Evolutionary conservation across 1,284 basidiomycete genomes (phyloP), one percentile per base, ranked within the genome.

Genomic region (Somion occarium): DNA sequence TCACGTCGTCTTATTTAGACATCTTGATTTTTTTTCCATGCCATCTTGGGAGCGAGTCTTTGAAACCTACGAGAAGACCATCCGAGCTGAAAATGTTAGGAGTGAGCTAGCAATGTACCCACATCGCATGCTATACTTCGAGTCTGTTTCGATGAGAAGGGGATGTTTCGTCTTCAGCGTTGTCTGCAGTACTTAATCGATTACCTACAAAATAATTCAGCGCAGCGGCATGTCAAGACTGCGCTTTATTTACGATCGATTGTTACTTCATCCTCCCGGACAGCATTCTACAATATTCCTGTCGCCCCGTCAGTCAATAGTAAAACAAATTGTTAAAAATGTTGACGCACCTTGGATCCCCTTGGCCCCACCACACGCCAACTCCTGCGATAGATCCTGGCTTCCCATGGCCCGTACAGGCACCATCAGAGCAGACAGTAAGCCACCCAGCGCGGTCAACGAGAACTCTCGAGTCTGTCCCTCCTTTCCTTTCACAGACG

Each of bases 211-310:
- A 22, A 3, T 15, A 19, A 3, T 44, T n/a, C 18, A 19, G 30
- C 37, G 30, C 38, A n/a, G n/a, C 18, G 38, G n/a, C 12, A 11
- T 88, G 91, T 56, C 15, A 34, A 7, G 30, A 90, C n/a, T n/a
- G n/a, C 83, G 24, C 44, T 13, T 19, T 18, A 95, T 73, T 64
- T 95, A 93, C 2, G 91, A 92, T 12, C 90, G 75, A 56, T 95
- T 94, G 64, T 95, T 95, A 0, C 91, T 94, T 64, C 93, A 92
- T 43, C 69, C 71, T 1, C 92, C 93, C 1, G 89, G 87, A 58
- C 91, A 87, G 19, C 91, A 74, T 59, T 91, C 86, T 0, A 83
- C 75, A 2, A 92, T 65, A 61, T 91, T 92, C 46, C 91, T 90
- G 50, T 24, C 15, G 26, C 47, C 52, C 9, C 42, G 51, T 50